Conservation (phyloP, 1,284 basidiomycete species). For the Heterobasidion occidentale region DNA sequence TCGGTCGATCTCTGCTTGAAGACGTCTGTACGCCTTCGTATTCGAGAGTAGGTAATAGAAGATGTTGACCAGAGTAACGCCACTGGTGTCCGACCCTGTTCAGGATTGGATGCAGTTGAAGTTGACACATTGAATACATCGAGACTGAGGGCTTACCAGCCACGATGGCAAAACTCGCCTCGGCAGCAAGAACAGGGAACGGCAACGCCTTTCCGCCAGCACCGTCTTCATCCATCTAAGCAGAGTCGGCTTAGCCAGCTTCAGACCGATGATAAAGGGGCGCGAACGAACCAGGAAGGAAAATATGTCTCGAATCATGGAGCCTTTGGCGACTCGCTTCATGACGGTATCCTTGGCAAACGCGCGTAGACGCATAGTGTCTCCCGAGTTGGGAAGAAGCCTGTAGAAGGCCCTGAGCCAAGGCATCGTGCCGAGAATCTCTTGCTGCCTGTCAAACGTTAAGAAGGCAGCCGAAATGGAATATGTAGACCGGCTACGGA, state of each 20-base stretch:
- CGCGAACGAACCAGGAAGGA: background rate
- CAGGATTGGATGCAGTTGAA: conserved; percentile 11
- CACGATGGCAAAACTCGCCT: background rate
- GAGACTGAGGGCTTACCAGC: background rate
- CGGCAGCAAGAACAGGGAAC: background rate
- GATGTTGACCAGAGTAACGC: conserved; percentile 22
- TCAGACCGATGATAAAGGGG: background rate
- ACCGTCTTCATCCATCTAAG: background rate
- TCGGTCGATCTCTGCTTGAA: conserved; percentile 28
- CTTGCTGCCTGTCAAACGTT: background rate
- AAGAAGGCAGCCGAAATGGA: background rate
- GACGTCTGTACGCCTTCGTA: conserved; percentile 20
- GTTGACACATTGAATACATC: background rate
- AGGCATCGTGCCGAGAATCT: background rate
- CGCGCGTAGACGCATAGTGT: background rate
- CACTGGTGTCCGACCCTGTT: conserved; percentile 31
- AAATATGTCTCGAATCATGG: background rate
- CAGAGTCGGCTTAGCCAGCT: background rate
- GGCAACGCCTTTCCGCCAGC: background rate
- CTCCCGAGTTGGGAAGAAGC: background rate
- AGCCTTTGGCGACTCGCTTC: background rate
- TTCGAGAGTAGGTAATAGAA: conserved; percentile 28
- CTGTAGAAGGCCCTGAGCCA: background rate
- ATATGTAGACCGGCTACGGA: too few relatives aligned
- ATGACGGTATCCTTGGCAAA: background rate